Percentiles rank a stretch among this genome's conserved stretches.
Conservation (phyloP, 208 protist species). For the Trypanosoma melophagium region DNA sequence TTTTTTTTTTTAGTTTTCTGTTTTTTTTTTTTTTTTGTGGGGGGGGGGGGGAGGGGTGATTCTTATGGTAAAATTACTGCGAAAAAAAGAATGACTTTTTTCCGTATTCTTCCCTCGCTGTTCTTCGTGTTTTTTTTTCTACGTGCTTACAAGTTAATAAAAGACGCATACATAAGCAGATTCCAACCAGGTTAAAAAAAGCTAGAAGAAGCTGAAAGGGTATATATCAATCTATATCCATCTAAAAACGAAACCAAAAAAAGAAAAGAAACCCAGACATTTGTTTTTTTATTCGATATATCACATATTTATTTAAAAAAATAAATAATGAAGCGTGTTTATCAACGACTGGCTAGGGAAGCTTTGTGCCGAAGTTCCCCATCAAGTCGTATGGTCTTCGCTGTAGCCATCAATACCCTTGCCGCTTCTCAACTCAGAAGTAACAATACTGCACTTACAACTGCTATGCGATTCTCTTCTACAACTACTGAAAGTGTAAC, state of each 20-base stretch:
- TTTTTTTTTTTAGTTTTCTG: constrained; percentile 11
- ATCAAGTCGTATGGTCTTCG: constrained; percentile 5
- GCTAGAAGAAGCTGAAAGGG: not conserved
- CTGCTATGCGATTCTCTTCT: constrained; percentile 20
- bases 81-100: not conserved
- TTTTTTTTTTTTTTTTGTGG: constrained; percentile 14
- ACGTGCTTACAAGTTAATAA: not conserved
- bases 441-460: not conserved
- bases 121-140: constrained; percentile 4
- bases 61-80: not conserved
- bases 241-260: not conserved
- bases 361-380: constrained; percentile 16
- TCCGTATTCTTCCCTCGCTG: not conserved
- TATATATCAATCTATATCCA: not conserved
- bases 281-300: not conserved
- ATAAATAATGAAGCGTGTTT: constrained; percentile 37
- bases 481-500: constrained; percentile 28
- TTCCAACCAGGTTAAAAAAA: not conserved
- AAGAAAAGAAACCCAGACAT: not conserved
- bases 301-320: constrained; percentile 3
- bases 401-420: constrained; percentile 18
- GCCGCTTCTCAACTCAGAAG: constrained; percentile 18
- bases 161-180: not conserved
- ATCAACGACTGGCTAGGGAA: constrained; percentile 28
- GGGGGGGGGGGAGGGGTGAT: not conserved